Evolutionary conservation across 2,329 filamentous ascomycete species (phyloP).

Genomic region (Chaetomium globosum): DNA sequence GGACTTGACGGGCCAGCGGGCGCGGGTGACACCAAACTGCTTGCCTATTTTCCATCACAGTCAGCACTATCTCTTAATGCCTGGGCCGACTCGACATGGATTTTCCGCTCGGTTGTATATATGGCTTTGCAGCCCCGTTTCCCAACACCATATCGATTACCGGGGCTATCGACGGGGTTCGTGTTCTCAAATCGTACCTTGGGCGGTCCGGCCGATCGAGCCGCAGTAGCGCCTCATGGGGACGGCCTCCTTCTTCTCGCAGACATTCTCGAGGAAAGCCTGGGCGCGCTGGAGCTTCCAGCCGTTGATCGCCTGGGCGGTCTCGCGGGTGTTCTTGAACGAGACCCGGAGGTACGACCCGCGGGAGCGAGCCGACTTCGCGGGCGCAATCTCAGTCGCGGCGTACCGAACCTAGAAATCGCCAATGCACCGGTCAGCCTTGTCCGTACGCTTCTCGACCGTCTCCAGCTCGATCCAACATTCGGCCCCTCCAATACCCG

Average conservation of each 20-base stretch:
- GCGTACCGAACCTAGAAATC: constrained; percentile 85
- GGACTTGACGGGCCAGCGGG: constrained; percentile 99
- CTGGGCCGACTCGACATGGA: constrained; percentile 12
- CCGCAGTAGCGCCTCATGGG: constrained; percentile 98
- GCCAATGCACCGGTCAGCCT: constrained; percentile 32
- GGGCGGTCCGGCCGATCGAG: constrained; percentile 90
- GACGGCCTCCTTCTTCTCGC: constrained; percentile 94
- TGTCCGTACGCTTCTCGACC: constrained; percentile 16
- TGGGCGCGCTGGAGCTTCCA: constrained; percentile 96
- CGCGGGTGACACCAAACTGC: constrained; percentile 96
- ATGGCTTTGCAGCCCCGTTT: neutral
- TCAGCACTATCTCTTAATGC: constrained; percentile 35
- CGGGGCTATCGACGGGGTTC: constrained; percentile 1
- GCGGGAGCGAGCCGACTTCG: constrained; percentile 95
- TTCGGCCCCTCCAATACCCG: constrained; percentile 12
- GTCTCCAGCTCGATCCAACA: constrained; percentile 20
- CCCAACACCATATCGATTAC: constrained; percentile 10
- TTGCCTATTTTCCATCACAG: constrained; percentile 67
- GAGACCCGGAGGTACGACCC: constrained; percentile 98
- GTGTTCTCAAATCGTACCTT: constrained; percentile 71
- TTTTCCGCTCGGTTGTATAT: neutral
- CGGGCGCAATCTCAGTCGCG: constrained; percentile 80
- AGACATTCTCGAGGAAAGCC: constrained; percentile 97
- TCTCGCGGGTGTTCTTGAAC: constrained; percentile 99
- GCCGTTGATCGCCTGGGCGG: constrained; percentile 98